Base-by-base conservation (phyloP, 2,329 filamentous ascomycete species). In the Blumeriella jaapii region DNA sequence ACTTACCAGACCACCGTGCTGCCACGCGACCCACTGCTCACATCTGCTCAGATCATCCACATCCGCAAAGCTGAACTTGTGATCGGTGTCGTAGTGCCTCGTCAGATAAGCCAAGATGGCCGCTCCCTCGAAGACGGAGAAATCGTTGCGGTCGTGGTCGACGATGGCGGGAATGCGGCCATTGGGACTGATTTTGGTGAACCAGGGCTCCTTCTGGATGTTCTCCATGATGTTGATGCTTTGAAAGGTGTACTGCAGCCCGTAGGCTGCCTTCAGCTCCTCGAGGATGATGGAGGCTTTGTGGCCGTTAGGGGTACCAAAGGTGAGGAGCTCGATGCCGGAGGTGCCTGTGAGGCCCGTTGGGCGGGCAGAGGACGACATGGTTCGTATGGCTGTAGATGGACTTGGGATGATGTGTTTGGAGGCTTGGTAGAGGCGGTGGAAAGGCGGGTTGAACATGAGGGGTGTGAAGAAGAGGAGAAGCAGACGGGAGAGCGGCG, bases 71-170 rank as follows among this genome's bases (percentile, higher is more conserved):
- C 65, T 71, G 50, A 83, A 71, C 55, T 73, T 77, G 59, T 80
- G 55, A 36, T 82, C 72, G 0, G 63, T 62, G 54, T 86, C 82
- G 52, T 86, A 86, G 44, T 70, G 70, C n/a, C 77, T 71, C 7
- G 74, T 70, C 13, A 89, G 66, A 56, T 89, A 89, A 40, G 71
- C 65, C 51, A 87, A 66, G 50, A 87, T 87, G 41, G 78, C 71
- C 29, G 76, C 70, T 28, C 76, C 78, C 58, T 91, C 83, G 50
- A 87, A 89, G 17, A 89, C 73, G 27, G 68, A 58, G 33, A 80
- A 70, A 29, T 58, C 67, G 37, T 61, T 60, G 42, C 71, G 66
- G 55, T 80, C 72, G 45, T 81, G 75, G 58, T 81, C 75, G 18
- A 79, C 66, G 29, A 81, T 68, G 29, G 69, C 74, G 2, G 75